Evolutionary conservation across 768 basidiomycete genomes (phyloP).

Genomic region (Trametes villosa): DNA sequence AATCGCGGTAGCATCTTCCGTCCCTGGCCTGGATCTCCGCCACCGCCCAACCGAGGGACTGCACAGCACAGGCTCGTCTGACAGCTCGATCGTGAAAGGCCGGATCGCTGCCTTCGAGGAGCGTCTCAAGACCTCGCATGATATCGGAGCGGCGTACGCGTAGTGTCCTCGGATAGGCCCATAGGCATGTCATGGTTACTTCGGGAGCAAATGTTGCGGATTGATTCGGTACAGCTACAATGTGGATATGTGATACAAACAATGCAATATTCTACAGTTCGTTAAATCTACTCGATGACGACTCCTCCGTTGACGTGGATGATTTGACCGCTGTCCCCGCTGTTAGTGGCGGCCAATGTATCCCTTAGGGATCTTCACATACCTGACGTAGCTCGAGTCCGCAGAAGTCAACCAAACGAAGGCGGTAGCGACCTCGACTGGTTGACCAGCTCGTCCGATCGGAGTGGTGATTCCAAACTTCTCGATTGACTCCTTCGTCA

Average conservation of each 20-base stretch:
- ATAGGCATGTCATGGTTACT: not conserved
- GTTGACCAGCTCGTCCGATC: constrained; percentile 54
- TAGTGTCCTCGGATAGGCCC: not conserved
- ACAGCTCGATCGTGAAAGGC: constrained; percentile 16
- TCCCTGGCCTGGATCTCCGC: not conserved
- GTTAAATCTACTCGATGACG: constrained; percentile 32
- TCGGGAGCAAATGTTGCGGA: not conserved
- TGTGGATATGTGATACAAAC: constrained; percentile 2
- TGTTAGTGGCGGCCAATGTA: not conserved
- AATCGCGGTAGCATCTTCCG: not conserved
- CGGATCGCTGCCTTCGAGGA: constrained; percentile 26
- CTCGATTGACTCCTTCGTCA: constrained; percentile 40
- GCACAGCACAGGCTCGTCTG: constrained; percentile 7
- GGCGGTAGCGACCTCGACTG: constrained; percentile 52
- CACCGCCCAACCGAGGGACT: constrained; percentile 6
- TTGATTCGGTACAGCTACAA: constrained; percentile 3
- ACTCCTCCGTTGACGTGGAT: constrained; percentile 38
- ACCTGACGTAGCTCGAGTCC: constrained; percentile 50
- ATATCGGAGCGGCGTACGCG: constrained; percentile 5
- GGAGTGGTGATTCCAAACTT: constrained; percentile 40
- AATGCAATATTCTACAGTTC: not conserved
- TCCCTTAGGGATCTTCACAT: not conserved
- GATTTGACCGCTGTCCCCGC: constrained; percentile 30
- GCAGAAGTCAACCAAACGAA: constrained; percentile 53
- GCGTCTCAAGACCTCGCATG: constrained; percentile 13